Evolutionary conservation across 345 rosid genomes (phyloP).

Genomic region (Euphorbia lathyris): DNA sequence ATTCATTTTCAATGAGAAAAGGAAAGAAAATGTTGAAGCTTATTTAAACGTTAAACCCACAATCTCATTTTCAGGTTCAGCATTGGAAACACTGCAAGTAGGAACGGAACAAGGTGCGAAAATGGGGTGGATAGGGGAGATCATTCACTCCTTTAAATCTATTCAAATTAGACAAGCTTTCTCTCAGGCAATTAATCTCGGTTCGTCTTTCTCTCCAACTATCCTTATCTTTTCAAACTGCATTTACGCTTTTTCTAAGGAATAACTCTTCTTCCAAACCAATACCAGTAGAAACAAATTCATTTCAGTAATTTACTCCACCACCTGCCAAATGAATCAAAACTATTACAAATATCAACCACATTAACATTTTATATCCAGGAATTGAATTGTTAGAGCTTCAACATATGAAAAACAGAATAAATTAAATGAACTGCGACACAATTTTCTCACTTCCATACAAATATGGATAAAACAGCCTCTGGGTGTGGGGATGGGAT

Average conservation of each 20-base stretch:
- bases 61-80: neutral
- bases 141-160: constrained; percentile 42
- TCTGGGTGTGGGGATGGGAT: too few relatives aligned
- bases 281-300: neutral
- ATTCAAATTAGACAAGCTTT: constrained; percentile 47
- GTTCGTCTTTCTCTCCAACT: constrained; percentile 24
- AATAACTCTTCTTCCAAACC: too few relatives aligned
- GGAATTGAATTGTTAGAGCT: neutral
- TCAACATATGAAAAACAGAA: neutral
- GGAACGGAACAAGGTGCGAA: neutral
- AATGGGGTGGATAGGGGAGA: constrained; percentile 37
- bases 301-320: neutral
- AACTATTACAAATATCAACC: neutral
- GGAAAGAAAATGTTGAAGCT: too few relatives aligned
- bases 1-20: too few relatives aligned
- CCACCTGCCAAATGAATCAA: too few relatives aligned
- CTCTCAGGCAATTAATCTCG: constrained; percentile 50
- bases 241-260: too few relatives aligned
- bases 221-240: neutral
- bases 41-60: too few relatives aligned
- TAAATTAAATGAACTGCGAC: neutral
- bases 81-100: too few relatives aligned
- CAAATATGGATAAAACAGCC: neutral
- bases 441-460: neutral
- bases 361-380: neutral